Percentiles rank a stretch among this genome's conserved stretches.
Evolutionary conservation across 306 rosid species (phyloP).

Genomic region (Lithocarpus polystachyus): DNA sequence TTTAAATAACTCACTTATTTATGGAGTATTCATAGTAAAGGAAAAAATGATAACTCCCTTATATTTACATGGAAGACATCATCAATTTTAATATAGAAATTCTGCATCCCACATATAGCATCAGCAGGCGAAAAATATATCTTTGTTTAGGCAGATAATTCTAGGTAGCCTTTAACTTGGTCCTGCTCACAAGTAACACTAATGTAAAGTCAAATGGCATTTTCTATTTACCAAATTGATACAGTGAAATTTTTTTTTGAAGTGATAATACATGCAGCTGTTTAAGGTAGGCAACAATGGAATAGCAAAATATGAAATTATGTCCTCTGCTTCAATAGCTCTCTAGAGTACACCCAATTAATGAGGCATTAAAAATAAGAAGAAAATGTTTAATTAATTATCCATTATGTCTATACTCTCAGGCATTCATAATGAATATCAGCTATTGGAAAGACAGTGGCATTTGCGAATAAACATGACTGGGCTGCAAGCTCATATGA

Average conservation of each 20-base stretch:
- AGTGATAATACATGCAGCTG: not conserved
- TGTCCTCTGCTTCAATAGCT: constrained; percentile 95
- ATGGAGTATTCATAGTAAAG: constrained; percentile 1
- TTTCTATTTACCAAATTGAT: not conserved
- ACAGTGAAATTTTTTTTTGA: not conserved
- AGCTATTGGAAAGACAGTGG: no score
- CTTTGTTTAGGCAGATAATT: constrained; percentile 92
- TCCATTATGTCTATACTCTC: not conserved
- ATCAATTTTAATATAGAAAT: constrained; percentile 93
- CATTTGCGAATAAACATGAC: no score
- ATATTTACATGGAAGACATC: constrained; percentile 96
- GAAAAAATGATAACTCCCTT: constrained; percentile 35
- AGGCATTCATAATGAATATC: no score
- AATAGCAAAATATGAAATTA: constrained; percentile 8
- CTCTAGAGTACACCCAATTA: constrained; percentile 87
- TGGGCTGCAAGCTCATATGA: not conserved
- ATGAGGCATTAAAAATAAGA: constrained; percentile 63
- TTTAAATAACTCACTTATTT: not conserved
- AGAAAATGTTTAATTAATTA: constrained; percentile 10
- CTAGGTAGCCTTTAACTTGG: constrained; percentile 96
- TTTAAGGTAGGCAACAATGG: not conserved
- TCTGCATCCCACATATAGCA: constrained; percentile 87
- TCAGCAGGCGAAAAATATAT: constrained; percentile 82
- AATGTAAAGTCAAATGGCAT: constrained; percentile 9
- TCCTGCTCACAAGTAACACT: constrained; percentile 44